Evolutionary conservation across 176 grass and related monocot species (phyloP), one percentile per base, ranked within the genome.

Genomic region (Chloris gayana): DNA sequence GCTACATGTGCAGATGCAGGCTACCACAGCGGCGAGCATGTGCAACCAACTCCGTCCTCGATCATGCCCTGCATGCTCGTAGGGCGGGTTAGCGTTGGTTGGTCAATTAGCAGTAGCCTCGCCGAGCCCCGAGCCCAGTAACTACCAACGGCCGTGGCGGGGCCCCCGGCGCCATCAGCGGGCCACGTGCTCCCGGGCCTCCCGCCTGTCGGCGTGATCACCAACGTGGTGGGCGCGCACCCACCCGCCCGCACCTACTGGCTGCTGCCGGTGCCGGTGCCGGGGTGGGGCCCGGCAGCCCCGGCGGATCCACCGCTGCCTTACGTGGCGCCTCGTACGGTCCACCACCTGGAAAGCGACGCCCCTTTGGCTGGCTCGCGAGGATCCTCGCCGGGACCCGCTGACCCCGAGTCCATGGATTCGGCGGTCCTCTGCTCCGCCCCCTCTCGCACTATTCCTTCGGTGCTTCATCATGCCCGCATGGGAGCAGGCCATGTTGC

Each of bases 201-300:
- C 41, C 49, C 49, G 50, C 29, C 51, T 80, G 81, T 84, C 86
- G 69, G 86, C 81, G 53, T 30, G 80, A 79, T 33, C 37, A 8
- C 75, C 63, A 88, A 84, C 86, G 81, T 88, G 86, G 86, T 88
- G 86, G 81, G 86, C 74, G 75, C 80, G 45, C 74, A 37, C 73
- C 75, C 59, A 34, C 45, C 85, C 51, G 57, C n/a, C n/a, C n/a
- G 66, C 53, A 44, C 1, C 31, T 56, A 21, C 50, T 54, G 5
- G 3, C 70, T 31, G 22, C 50, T 7, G 63, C 33, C 14, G 44
- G 73, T 77, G n/a, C 17, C n/a, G 26, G 26, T 24, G 15, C n/a
- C n/a, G n/a, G n/a, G n/a, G 26, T 50, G 47, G 47, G 14, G n/a
- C 33, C 25, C 21, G 22, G 51, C 9, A 32, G n/a, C 32, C 42